Conservation (phyloP, 148 eudicot species). For the Tetragonia tetragonoides region DNA sequence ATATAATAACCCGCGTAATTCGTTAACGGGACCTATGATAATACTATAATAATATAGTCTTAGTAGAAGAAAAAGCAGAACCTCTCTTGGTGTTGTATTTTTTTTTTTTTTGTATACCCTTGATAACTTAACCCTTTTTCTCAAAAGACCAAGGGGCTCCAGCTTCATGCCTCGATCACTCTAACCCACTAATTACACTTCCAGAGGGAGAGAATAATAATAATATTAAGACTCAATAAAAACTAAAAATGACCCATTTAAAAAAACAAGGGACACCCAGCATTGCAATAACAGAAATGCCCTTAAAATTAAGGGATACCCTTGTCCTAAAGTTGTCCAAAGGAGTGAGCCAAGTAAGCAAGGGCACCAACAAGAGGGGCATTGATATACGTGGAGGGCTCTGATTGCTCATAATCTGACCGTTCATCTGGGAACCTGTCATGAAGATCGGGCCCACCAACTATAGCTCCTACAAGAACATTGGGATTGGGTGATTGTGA, state of each 20-base stretch:
- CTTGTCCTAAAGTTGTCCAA: conserved; percentile 55
- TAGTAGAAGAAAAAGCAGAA: conserved; percentile 20
- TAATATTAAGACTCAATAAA: background rate
- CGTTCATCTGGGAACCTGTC: conserved; percentile 66
- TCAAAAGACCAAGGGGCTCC: conserved; percentile 36
- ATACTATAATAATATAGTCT: too few species aligned
- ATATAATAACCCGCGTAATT: background rate
- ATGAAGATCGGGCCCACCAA: conserved; percentile 71
- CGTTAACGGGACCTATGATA: too few species aligned
- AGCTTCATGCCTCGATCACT: conserved; percentile 17
- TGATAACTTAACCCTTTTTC: background rate
- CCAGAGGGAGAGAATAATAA: background rate
- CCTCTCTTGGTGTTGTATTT: conserved; percentile 27
- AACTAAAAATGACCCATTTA: background rate
- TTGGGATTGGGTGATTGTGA: conserved; percentile 74
- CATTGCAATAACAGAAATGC: background rate
- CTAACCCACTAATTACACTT: conserved; percentile 34
- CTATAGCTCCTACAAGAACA: conserved; percentile 62
- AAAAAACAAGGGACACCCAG: background rate
- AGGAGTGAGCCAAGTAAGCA: conserved; percentile 82
- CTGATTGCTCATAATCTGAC: conserved; percentile 74
- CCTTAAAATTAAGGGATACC: conserved; percentile 14
- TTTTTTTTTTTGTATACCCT: too few species aligned
- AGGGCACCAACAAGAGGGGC: conserved; percentile 84
- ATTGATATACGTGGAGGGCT: conserved; percentile 71